Evolutionary conservation across 768 basidiomycete species (phyloP), one percentile per base, ranked within the genome.

Genomic region (Phanerochaete carnosa): DNA sequence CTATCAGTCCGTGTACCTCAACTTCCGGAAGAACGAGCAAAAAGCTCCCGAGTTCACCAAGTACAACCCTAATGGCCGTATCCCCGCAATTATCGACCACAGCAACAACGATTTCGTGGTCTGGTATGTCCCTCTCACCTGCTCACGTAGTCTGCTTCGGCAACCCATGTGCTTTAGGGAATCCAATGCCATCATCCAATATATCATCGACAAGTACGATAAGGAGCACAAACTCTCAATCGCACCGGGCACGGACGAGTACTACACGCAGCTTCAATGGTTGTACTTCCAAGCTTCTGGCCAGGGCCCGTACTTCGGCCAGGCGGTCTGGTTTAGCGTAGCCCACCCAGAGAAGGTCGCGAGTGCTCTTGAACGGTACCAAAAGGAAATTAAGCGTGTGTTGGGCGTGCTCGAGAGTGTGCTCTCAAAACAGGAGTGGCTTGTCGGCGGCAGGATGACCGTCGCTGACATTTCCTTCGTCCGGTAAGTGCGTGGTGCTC

Each of bases 151-250:
- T 26, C 16, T 30, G 23, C 52, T 32, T 30, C 16, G 19, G 2
- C 13, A 15, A 33, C n/a, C n/a, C 15, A 13, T 26, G 12, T 4
- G 32, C 56, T 63, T n/a, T n/a, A 62, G n/a, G 60, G 74, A 75
- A 60, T 65, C 68, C n/a, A 73, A 72, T 30, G 77, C 77, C 49
- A 77, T 80, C 59, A 55, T 79, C 33, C 64, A 75, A 2, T 80
- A 77, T 65, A 63, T 80, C 29, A 67, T 69, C 30, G 74, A 77
- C 64, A 68, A 72, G 53, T 79, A 79, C 63, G 80, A 82, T 64
- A 66, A 46, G 23, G 76, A 78, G 22, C 61, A 72, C 70, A 76
- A 75, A 66, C 29, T 67, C 57, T 50, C 56, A 15, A 56, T 62
- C 26, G 35, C 49, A 5, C 39, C 59, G 5, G 50, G 29, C 25